A percentile compares a stretch with the other conserved stretches of the same genome.
Conservation (phyloP, 2,329 filamentous ascomycete species). For the Aspergillus fischeri region DNA sequence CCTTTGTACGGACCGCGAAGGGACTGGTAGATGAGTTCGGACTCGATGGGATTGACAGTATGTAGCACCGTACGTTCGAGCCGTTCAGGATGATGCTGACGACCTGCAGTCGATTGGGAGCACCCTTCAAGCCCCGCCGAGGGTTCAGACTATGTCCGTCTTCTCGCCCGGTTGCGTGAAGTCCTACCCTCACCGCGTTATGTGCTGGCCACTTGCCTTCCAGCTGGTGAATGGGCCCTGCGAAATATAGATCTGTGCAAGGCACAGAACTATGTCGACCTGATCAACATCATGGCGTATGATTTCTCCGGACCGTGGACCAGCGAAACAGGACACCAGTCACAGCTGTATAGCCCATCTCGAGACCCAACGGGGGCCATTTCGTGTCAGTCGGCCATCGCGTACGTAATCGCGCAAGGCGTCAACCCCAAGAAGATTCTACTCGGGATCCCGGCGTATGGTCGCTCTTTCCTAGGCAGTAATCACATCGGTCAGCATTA, state of each 20-base stretch:
- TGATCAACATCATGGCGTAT: constrained; percentile 76
- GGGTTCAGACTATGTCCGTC: constrained; percentile 65
- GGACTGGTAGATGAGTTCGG: constrained; percentile 66
- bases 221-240: constrained; percentile 62
- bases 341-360: constrained; percentile 63
- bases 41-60: constrained; percentile 74
- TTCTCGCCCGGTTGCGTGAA: constrained; percentile 63
- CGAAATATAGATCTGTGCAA: constrained; percentile 64
- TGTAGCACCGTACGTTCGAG: constrained; percentile 20
- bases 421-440: constrained; percentile 69
- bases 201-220: constrained; percentile 67
- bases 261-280: constrained; percentile 64
- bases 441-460: constrained; percentile 71
- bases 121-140: constrained; percentile 64
- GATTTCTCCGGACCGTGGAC: constrained; percentile 74
- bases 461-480: constrained; percentile 67
- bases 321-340: constrained; percentile 65
- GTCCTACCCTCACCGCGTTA: constrained; percentile 66
- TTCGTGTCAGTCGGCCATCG: constrained; percentile 64
- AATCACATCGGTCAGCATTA: constrained; percentile 61
- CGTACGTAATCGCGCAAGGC: constrained; percentile 61
- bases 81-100: not conserved
- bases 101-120: constrained; percentile 68
- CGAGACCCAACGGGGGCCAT: constrained; percentile 35
- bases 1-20: constrained; percentile 65